Percentiles rank a stretch among this genome's conserved stretches.
phyloP scores from a whole-genome alignment of 176 grass and related monocot species.

The Typha latifolia region DNA sequence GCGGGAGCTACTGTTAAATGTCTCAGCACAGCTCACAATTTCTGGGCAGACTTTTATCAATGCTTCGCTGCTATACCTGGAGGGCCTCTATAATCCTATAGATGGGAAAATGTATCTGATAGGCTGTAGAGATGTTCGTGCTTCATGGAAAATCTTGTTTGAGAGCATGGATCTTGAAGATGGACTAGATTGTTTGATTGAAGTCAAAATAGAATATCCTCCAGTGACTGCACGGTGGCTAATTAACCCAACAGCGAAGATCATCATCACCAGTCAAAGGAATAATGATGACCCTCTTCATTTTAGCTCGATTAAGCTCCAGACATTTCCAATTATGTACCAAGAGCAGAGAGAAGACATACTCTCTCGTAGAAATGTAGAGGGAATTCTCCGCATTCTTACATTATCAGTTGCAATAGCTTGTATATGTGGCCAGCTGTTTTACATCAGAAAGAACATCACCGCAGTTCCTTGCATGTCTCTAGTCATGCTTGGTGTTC shows the following conservation, averaged over 20 bases:
- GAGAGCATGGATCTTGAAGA: constrained; percentile 26
- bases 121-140: constrained; percentile 49
- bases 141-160: constrained; percentile 25
- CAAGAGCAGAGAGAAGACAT: constrained; percentile 57
- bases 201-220: constrained; percentile 72
- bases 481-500: constrained; percentile 71
- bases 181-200: constrained; percentile 74
- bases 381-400: constrained; percentile 62
- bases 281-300: constrained; percentile 30
- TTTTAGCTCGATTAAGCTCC: constrained; percentile 42
- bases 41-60: constrained; percentile 8
- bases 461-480: constrained; percentile 60
- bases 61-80: constrained; percentile 37
- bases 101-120: constrained; percentile 80
- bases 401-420: constrained; percentile 56
- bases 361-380: constrained; percentile 60
- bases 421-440: constrained; percentile 45
- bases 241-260: constrained; percentile 56
- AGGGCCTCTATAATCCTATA: constrained; percentile 77
- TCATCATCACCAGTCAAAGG: constrained; percentile 49
- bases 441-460: constrained; percentile 55
- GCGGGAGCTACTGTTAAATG: constrained; percentile 21
- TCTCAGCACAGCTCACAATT: constrained; percentile 31
- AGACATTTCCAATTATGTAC: constrained; percentile 78
- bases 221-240: constrained; percentile 78